A percentile compares a stretch with the other conserved stretches of the same genome.
phyloP scores from a whole-genome alignment of 331 rosid species.

The Malus hybrid region DNA sequence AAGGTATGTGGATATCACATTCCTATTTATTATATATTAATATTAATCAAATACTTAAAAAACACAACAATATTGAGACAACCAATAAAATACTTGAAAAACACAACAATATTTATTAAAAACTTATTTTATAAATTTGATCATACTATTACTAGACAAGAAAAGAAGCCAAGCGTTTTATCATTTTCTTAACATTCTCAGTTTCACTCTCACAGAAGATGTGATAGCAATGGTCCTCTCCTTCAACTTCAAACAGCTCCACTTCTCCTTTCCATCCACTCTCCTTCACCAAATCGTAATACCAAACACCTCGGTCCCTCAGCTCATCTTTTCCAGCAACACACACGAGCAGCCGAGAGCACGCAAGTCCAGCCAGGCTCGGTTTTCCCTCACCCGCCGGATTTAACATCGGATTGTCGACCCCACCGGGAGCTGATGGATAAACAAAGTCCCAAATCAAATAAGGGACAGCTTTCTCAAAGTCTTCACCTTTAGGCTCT shows the following conservation, averaged over 20 bases:
- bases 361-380: constrained; percentile 10
- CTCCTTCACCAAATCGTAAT: constrained; percentile 10
- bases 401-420: constrained; percentile 34
- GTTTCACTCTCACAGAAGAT: constrained; percentile 17
- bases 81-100: too few species aligned
- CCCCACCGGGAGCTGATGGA: constrained; percentile 33
- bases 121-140: too few species aligned
- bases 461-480: neutral
- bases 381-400: constrained; percentile 29
- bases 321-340: constrained; percentile 32
- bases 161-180: constrained; percentile 39
- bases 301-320: constrained; percentile 41
- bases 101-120: too few species aligned
- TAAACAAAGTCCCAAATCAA: constrained; percentile 25
- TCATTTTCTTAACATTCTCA: constrained; percentile 18
- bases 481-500: constrained; percentile 4
- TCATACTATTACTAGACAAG: constrained; percentile 8
- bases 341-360: constrained; percentile 13
- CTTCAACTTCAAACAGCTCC: constrained; percentile 34
- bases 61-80: too few species aligned
- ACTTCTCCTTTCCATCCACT: constrained; percentile 40
- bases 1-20: too few species aligned
- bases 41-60: too few species aligned
- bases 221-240: constrained; percentile 52
- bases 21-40: too few species aligned